phyloP scores from a whole-genome alignment of 2,329 filamentous ascomycete species.

The Ceratocystis huliohia region DNA sequence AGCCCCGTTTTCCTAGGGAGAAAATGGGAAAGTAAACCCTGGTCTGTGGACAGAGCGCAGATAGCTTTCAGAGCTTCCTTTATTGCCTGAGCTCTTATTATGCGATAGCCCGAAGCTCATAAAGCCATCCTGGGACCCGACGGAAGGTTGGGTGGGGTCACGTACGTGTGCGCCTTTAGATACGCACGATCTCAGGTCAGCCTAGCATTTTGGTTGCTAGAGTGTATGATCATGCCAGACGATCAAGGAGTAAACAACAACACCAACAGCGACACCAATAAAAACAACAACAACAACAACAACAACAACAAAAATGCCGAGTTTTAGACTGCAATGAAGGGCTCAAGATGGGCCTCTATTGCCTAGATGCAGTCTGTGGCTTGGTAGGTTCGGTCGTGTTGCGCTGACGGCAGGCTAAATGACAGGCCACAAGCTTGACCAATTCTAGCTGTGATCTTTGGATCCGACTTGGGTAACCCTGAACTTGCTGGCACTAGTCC shows the following conservation, averaged over 20 bases:
- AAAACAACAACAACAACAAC: not conserved
- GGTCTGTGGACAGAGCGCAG: not conserved
- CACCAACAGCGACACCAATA: not conserved
- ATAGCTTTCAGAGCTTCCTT: not conserved
- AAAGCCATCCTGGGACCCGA: conserved; percentile 1
- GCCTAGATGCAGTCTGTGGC: not conserved
- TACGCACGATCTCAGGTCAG: not conserved
- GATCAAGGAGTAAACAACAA: not conserved
- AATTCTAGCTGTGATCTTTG: not conserved
- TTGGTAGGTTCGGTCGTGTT: not conserved
- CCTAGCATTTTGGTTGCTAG: not conserved
- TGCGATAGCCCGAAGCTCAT: not conserved
- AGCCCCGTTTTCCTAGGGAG: not conserved
- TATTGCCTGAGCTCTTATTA: not conserved
- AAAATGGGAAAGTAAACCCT: not conserved
- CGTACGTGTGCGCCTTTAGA: not conserved
- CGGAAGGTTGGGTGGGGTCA: not conserved
- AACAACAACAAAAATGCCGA: not conserved
- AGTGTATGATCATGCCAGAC: not conserved
- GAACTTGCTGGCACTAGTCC: not conserved
- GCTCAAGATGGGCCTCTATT: not conserved
- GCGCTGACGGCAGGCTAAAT: not conserved
- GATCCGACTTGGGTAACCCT: not conserved
- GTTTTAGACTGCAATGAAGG: no score
- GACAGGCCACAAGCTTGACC: not conserved